Conservation (phyloP, 176 grass and related monocot species). For the Lolium rigidum region DNA sequence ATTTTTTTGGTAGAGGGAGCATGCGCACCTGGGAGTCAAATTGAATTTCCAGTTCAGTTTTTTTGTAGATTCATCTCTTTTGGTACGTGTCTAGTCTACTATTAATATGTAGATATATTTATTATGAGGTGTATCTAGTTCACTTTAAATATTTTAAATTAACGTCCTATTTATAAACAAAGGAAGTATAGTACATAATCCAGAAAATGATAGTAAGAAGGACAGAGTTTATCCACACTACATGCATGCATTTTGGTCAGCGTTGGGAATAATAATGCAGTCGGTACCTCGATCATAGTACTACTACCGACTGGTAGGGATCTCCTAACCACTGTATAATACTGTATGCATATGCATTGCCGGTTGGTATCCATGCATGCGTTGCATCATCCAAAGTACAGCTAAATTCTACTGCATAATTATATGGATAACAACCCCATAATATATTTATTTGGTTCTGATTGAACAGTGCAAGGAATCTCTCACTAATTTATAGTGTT, state of each 20-base stretch:
- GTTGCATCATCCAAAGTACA: not conserved
- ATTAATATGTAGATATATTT: too few relatives aligned
- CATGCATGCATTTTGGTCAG: conserved; percentile 6
- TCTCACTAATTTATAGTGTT: not conserved
- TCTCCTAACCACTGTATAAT: conserved; percentile 54
- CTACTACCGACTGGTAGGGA: conserved; percentile 36
- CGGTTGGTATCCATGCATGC: conserved; percentile 40
- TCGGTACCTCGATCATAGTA: conserved; percentile 37
- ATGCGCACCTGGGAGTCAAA: too few relatives aligned
- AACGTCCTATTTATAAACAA: too few relatives aligned
- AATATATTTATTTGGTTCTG: conserved; percentile 5
- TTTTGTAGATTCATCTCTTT: too few relatives aligned
- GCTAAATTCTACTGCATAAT: not conserved
- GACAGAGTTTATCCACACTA: not conserved
- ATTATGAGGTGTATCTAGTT: too few relatives aligned
- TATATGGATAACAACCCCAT: not conserved
- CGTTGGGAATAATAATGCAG: conserved; percentile 31
- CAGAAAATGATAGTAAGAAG: not conserved
- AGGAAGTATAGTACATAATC: not conserved
- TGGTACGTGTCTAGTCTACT: too few relatives aligned
- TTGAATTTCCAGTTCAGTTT: too few relatives aligned
- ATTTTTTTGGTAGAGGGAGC: too few relatives aligned
- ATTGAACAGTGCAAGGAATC: not conserved
- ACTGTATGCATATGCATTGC: conserved; percentile 26
- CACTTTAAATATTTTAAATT: too few relatives aligned